Evolutionary conservation across 768 basidiomycete species (phyloP).

Genomic region (Inosperma sp.): DNA sequence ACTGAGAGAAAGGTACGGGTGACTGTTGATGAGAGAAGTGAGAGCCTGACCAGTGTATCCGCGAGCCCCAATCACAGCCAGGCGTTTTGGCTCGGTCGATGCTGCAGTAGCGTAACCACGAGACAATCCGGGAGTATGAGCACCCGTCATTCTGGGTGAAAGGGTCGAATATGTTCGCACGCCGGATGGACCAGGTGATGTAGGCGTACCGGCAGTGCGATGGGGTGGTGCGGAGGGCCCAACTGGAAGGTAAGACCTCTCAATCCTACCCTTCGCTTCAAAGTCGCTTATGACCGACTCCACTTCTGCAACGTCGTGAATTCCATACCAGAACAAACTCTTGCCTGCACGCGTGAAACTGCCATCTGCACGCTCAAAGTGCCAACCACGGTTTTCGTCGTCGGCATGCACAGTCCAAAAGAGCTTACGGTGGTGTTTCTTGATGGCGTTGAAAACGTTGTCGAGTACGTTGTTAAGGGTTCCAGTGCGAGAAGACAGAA

Average conservation of each 20-base stretch:
- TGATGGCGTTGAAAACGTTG: constrained; percentile 96
- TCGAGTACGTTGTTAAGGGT: constrained; percentile 93
- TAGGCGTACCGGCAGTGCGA: constrained; percentile 25
- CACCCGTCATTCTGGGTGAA: constrained; percentile 32
- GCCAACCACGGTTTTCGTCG: constrained; percentile 97
- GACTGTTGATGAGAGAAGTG: constrained; percentile 78
- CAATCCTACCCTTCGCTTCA: constrained; percentile 77
- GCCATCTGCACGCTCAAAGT: constrained; percentile 97
- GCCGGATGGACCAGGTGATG: constrained; percentile 32
- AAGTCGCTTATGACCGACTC: constrained; percentile 75
- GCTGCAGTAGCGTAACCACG: constrained; percentile 81
- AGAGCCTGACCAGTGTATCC: constrained; percentile 95
- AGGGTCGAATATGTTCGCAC: constrained; percentile 56
- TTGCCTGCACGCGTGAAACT: constrained; percentile 93
- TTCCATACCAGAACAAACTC: constrained; percentile 97
- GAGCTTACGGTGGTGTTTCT: constrained; percentile 86
- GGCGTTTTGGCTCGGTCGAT: constrained; percentile 71
- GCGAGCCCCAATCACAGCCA: constrained; percentile 94
- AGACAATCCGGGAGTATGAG: constrained; percentile 43
- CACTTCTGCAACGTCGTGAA: constrained; percentile 87
- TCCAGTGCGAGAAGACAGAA: constrained; percentile 83
- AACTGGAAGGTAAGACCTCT: constrained; percentile 86
- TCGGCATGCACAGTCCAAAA: constrained; percentile 99
- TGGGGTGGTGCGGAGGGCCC: constrained; percentile 64
- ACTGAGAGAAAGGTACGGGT: constrained; percentile 85